These are phyloP conservation scores for Helicostylum pulchrum DNA, from an alignment of 192 early-diverging fungal species.

Conservation along the genomic window DNA sequence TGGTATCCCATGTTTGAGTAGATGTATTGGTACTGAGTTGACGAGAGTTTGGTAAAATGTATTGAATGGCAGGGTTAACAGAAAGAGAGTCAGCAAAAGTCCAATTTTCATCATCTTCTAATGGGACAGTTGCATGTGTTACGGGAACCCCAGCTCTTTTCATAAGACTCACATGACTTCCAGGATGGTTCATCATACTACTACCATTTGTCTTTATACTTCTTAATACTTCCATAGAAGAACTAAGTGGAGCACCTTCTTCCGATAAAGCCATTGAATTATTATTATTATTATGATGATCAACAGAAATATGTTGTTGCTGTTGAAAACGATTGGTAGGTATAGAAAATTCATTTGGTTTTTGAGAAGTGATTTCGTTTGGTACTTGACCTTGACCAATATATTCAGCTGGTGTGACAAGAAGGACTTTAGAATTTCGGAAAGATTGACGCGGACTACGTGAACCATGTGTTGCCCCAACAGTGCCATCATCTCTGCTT, in stretches of 20 bases:
- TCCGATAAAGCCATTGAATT: not conserved
- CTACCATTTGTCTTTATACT: constrained; percentile 30
- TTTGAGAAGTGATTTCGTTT: constrained; percentile 29
- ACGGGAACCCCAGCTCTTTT: not conserved
- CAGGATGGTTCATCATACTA: constrained; percentile 18
- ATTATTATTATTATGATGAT: no score
- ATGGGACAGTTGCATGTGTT: constrained; percentile 19
- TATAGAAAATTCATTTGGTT: constrained; percentile 36
- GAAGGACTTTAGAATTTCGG: constrained; percentile 6
- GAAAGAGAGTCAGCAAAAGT: constrained; percentile 26
- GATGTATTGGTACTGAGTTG: constrained; percentile 26
- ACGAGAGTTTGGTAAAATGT: constrained; percentile 21
- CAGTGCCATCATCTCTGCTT: constrained; percentile 2
- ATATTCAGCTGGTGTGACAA: not conserved
- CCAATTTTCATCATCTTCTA: constrained; percentile 16
- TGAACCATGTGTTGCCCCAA: constrained; percentile 12
- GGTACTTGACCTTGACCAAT: constrained; percentile 26
- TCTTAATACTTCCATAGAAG: constrained; percentile 31
- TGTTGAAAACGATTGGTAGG: constrained; percentile 5
- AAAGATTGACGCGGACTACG: constrained; percentile 13
- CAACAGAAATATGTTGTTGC: not conserved
- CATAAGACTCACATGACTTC: not conserved
- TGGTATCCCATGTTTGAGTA: constrained; percentile 11
- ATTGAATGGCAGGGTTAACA: constrained; percentile 26
- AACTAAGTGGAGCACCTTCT: constrained; percentile 17